Evolutionary conservation across 2,329 filamentous ascomycete genomes (phyloP).

Genomic region (Trichoderma afroharzianum): DNA sequence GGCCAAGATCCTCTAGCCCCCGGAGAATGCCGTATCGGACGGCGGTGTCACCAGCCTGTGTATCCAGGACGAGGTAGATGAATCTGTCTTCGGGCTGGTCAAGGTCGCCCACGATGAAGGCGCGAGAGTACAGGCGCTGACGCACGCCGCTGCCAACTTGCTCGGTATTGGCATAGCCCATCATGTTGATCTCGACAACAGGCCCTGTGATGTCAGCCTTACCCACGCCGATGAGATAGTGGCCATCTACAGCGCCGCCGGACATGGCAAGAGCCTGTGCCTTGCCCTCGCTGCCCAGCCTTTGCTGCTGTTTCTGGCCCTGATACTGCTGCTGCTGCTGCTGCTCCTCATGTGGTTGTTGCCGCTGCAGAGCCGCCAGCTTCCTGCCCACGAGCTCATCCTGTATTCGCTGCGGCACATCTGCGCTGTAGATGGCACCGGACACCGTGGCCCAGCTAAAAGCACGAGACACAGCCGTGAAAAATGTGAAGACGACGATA

Average conservation of each 20-base stretch:
- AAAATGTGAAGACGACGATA: constrained; percentile 17
- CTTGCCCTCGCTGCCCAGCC: neutral
- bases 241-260: constrained; percentile 8
- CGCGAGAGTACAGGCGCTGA: constrained; percentile 79
- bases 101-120: constrained; percentile 77
- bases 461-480: constrained; percentile 18
- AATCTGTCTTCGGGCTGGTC: constrained; percentile 66
- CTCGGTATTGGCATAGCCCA: constrained; percentile 76
- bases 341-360: neutral
- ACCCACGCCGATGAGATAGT: constrained; percentile 50
- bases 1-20: constrained; percentile 63
- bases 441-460: constrained; percentile 19
- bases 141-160: constrained; percentile 81
- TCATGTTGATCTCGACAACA: constrained; percentile 84
- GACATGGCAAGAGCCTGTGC: neutral
- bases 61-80: constrained; percentile 84
- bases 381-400: neutral
- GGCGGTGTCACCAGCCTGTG: constrained; percentile 80
- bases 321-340: neutral
- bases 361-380: neutral
- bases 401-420: neutral
- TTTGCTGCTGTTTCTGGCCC: neutral
- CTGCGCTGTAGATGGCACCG: neutral
- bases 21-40: constrained; percentile 78
- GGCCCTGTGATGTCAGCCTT: constrained; percentile 61